Percentiles rank a stretch among this genome's conserved stretches.
phyloP scores from a whole-genome alignment of 176 grass and related monocot species.

The Ampelocalamus luodianensis region DNA sequence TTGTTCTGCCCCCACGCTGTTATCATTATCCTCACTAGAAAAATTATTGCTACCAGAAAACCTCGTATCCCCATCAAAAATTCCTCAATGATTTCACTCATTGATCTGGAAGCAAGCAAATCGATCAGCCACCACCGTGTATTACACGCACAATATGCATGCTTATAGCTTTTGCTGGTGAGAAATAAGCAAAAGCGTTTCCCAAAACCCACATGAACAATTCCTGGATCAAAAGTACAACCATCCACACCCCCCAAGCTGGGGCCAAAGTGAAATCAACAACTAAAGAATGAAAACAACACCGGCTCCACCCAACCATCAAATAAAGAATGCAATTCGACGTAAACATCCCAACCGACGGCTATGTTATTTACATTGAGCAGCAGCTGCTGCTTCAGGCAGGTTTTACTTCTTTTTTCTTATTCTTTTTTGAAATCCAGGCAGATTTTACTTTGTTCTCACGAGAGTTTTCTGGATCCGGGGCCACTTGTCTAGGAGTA shows the following conservation, averaged over 20 bases:
- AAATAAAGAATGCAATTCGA: conserved; percentile 44
- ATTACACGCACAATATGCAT: conserved; percentile 52
- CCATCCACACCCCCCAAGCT: not conserved
- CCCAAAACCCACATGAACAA: conserved; percentile 37
- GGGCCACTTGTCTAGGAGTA: conserved; percentile 83
- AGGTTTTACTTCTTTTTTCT: conserved; percentile 27
- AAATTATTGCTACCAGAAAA: too few species aligned
- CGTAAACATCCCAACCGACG: conserved; percentile 40
- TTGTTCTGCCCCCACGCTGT: too few species aligned
- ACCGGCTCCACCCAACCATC: conserved; percentile 22
- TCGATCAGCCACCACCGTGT: conserved; percentile 12
- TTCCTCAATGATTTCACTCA: conserved; percentile 14
- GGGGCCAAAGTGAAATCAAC: too few species aligned
- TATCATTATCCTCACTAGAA: too few species aligned
- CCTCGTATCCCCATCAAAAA: not conserved
- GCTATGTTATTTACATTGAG: conserved; percentile 61
- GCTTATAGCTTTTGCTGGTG: conserved; percentile 48
- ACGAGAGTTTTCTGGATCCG: conserved; percentile 55
- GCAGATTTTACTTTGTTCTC: conserved; percentile 40
- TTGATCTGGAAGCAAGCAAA: conserved; percentile 34
- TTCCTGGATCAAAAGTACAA: conserved; percentile 36
- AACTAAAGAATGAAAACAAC: conserved; percentile 56
- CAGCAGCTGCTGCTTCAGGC: conserved; percentile 20
- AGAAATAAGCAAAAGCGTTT: conserved; percentile 41
- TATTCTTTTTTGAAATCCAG: not conserved